Percentiles rank a stretch among this genome's conserved stretches.
Evolutionary conservation across 176 grass and related monocot genomes (phyloP).

Genomic region (Juncus inflexus): DNA sequence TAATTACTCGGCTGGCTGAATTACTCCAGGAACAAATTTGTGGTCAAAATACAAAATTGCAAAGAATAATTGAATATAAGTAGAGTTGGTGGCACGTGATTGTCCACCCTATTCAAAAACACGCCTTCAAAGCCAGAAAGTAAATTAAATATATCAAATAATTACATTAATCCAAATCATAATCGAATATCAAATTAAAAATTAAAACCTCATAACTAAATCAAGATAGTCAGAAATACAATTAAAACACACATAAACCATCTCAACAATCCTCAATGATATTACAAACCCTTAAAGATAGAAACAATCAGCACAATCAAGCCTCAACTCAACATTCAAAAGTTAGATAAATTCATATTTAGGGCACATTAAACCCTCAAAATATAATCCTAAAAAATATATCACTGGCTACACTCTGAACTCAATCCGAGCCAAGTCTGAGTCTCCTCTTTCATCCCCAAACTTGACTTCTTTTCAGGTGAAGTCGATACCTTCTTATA

Average conservation of each 20-base stretch:
- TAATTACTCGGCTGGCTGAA: too few species aligned
- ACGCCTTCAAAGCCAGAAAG: too few species aligned
- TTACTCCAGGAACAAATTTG: too few species aligned
- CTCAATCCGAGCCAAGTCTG: constrained; percentile 68
- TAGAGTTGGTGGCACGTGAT: too few species aligned
- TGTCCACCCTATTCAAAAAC: too few species aligned
- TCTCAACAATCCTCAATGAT: constrained; percentile 10
- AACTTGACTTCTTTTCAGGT: constrained; percentile 29
- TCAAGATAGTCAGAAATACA: background rate
- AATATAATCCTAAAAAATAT: constrained; percentile 11
- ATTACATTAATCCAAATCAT: too few species aligned
- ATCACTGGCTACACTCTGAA: constrained; percentile 31
- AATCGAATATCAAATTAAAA: too few species aligned
- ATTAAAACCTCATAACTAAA: background rate
- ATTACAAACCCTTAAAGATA: constrained; percentile 8
- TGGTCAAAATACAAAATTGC: too few species aligned
- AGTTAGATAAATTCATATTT: constrained; percentile 14
- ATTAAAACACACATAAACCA: background rate
- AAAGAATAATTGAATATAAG: too few species aligned
- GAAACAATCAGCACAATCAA: constrained; percentile 20
- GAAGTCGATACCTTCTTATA: constrained; percentile 42
- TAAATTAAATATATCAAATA: too few species aligned
- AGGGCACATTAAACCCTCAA: background rate
- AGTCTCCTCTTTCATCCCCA: constrained; percentile 47
- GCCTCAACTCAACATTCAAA: background rate